Evolutionary conservation across 768 basidiomycete species (phyloP), one percentile per base, ranked within the genome.

Genomic region (Tremella yokohamensis): DNA sequence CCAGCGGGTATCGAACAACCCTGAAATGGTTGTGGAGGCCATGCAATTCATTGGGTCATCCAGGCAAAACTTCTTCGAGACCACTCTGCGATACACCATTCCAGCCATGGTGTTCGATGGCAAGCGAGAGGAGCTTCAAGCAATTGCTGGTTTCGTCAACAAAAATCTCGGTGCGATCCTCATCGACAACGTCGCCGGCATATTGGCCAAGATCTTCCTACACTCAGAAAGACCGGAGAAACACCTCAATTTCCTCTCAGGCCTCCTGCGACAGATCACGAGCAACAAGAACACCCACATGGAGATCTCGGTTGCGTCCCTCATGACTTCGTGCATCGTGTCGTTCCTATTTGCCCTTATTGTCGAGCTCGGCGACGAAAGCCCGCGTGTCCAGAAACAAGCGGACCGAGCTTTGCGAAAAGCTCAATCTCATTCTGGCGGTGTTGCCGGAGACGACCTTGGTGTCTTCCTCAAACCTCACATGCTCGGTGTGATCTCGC

Each of bases 401-500:
- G 79, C 84, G 2, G 78, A 79, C 37, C 69, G 56, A 40, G 66
- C 68, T 7, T 19, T 77, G 19, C 40, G 44, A 52, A 56, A 61
- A 51, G 66, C 63, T 11, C 57, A 78, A 58, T 77, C 60, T 56
- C 59, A 37, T 57, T 63, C 74, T 59, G 16, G 8, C 26, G 19
- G 53, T 25, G n/a, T 45, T 6, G n/a, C n/a, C n/a, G 15, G 22
- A 6, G 22, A 42, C 7, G 68, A 71, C 56, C 74, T 88, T 38
- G 80, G 82, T 19, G 74, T 76, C 0, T 87, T 91, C 55, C 79
- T 97, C 49, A 85, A 86, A 74, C 80, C 79, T 8, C 82, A 90
- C 62, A 86, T 93, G 78, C 82, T 96, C 6, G 93, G 89, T 1
- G 80, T 97, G 54, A 85, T 97, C 18, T 84, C 89, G 0, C 81